A percentile compares a stretch with the other conserved stretches of the same genome.
phyloP scores from a whole-genome alignment of 2,329 filamentous ascomycete genomes.

The Penicillium sp. region DNA sequence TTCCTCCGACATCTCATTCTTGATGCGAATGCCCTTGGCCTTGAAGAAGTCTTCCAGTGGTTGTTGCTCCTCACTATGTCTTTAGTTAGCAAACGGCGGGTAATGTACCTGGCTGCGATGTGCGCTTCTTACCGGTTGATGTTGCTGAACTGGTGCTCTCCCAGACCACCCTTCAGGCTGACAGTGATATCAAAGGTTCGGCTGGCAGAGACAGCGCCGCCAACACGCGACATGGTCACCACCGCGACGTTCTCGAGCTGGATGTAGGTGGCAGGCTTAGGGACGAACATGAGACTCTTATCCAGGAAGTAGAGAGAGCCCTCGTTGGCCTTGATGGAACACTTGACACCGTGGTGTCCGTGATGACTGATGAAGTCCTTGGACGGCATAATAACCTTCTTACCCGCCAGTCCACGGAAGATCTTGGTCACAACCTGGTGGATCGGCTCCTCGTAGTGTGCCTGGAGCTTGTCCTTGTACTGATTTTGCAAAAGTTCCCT shows the following conservation, averaged over 20 bases:
- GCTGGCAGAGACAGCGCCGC: conserved; percentile 87
- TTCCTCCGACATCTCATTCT: conserved; percentile 98
- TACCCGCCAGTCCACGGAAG: conserved; percentile 90
- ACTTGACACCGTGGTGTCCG: conserved; percentile 93
- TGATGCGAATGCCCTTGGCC: conserved; percentile 88
- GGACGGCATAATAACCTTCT: conserved; percentile 91
- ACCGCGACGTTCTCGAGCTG: conserved; percentile 89
- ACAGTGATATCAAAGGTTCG: conserved; percentile 98
- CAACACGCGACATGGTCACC: conserved; percentile 93
- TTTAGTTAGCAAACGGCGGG: conserved; percentile 29
- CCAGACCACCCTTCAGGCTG: conserved; percentile 79
- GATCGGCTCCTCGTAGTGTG: conserved; percentile 91
- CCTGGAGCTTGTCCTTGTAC: conserved; percentile 85
- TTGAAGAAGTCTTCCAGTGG: conserved; percentile 98
- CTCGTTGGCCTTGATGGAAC: conserved; percentile 99
- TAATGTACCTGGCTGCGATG: too few relatives aligned
- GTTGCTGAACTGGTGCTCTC: conserved; percentile 96
- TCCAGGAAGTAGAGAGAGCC: conserved; percentile 96
- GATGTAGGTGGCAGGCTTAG: conserved; percentile 96
- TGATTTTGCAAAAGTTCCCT: conserved; percentile 75
- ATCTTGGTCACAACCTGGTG: conserved; percentile 93
- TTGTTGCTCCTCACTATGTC: conserved; percentile 78
- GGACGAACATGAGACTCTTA: conserved; percentile 98
- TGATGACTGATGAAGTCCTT: conserved; percentile 95
- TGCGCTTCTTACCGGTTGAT: conserved; percentile 72